Base-by-base conservation (phyloP, 2,329 filamentous ascomycete genomes). In the Thermoascus crustaceus region DNA sequence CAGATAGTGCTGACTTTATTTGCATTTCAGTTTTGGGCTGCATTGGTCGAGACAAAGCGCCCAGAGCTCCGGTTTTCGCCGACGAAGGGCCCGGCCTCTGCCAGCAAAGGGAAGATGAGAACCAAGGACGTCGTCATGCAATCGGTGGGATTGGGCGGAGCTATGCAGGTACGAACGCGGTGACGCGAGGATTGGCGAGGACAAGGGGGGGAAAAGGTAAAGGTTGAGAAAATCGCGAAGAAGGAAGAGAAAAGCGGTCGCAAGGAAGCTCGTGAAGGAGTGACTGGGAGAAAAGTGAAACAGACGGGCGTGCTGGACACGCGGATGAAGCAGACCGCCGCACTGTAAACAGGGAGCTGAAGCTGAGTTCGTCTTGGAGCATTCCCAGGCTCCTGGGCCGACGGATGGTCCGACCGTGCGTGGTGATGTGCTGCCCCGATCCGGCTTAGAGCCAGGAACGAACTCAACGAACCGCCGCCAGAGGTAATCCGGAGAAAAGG, bases 21-120 rank as follows among this genome's bases (percentile, higher is more conserved):
- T 40, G 46, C 50, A 52, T 55, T 45, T 49, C 52, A 53, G 35
- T 37, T 39, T 34, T 35, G 33, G 38, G 34, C 44, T 43, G 53
- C 54, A 57, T 58, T 51, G 45, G 48, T 44, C 34, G 38, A 25
- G 20, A 25, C 14, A 29, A 18, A 7, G 26, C 13, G 14, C 26
- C 14, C 14, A 29, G 14, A 9, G 26, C 18, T 29, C n/a, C 26
- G 18, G 13, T 29, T 29, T 16, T 10, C 16, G 14, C 26, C 16
- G 9, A 7, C 9, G 14, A 4, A 29, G 6, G 7, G 26, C 10
- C 18, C 18, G 9, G n/a, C 26, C 18, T 29, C 13, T 17, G 10
- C 14, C 7, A 17, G 14, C 9, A 29, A 18, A 16, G 6, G 14
- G n/a, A 10, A 10, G 5, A 10, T 16, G 7, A 29, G 14, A 17